Conservation (phyloP, 2,329 filamentous ascomycete species). For the Penicillium occitanis region DNA sequence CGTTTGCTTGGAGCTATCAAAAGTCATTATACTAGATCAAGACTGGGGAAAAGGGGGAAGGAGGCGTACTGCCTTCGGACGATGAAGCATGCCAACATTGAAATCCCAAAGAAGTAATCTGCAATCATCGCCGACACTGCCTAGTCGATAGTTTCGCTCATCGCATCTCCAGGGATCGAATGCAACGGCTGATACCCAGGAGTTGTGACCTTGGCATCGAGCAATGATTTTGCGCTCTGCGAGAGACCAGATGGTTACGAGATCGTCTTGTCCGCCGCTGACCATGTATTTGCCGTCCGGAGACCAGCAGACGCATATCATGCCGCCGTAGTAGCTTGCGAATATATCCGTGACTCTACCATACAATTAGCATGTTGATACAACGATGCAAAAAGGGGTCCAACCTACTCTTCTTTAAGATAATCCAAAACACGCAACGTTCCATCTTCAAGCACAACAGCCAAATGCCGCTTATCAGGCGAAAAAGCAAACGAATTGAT, state of each 20-base stretch:
- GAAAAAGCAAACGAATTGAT: conserved; percentile 93
- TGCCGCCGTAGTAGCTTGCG: conserved; percentile 87
- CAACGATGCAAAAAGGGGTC: conserved; percentile 11
- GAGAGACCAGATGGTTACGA: conserved; percentile 94
- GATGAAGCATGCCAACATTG: conserved; percentile 90
- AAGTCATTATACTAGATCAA: conserved; percentile 8
- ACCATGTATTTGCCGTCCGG: conserved; percentile 95
- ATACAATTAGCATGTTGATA: conserved; percentile 21
- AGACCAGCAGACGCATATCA: conserved; percentile 95
- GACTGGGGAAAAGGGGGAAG: conserved; percentile 17
- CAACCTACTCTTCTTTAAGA: conserved; percentile 72
- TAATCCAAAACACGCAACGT: conserved; percentile 89
- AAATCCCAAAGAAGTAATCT: conserved; percentile 95
- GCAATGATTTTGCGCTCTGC: conserved; percentile 81
- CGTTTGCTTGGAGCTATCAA: conserved; percentile 35
- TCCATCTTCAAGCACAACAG: conserved; percentile 88
- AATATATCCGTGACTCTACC: conserved; percentile 79
- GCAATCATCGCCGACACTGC: conserved; percentile 92
- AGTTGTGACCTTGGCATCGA: conserved; percentile 90
- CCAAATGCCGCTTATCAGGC: conserved; percentile 81
- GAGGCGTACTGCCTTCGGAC: conserved; percentile 72
- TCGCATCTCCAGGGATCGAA: conserved; percentile 98
- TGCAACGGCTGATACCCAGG: conserved; percentile 88
- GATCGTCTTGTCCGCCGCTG: conserved; percentile 91
- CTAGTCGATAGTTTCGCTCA: conserved; percentile 91